Evolutionary conservation across 192 early-diverging fungal genomes (phyloP), one percentile per base, ranked within the genome.

Genomic region (Helicostylum pulchrum): DNA sequence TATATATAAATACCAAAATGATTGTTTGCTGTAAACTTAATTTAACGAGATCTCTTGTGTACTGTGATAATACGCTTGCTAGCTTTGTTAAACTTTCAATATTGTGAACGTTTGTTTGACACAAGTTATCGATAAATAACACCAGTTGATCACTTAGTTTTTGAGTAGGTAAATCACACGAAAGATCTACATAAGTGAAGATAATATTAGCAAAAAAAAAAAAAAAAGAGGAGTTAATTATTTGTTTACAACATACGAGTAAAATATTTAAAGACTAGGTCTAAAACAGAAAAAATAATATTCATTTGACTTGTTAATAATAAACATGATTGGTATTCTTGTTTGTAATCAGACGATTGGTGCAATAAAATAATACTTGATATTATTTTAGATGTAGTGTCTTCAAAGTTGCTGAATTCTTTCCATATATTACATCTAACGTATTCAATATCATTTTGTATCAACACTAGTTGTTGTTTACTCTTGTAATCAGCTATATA

Each of bases 21-120:
- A 59, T 23, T 43, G 57, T 42, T 45, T 59, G 57, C 26, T 59
- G 57, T 14, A 59, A n/a, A 44, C 57, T 42, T 23, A 45, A 26
- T 59, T 42, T 59, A 36, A 59, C 57, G 15, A 59, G 57, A 44
- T 59, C 57, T 43, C 43, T 43, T 43, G 36, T 43, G 20, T 59
- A 44, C 45, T 42, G 57, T 17, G 43, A 15, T 59, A 59, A 23
- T 23, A 20, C 19, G 23, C n/a, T 10, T 6, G 57, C 57, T 7
- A 59, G 12, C 0, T 26, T 59, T 23, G 17, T 44, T 14, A 44
- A 2, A 5, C 26, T 6, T 15, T 44, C 19, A 3, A 6, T 45
- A 21, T 20, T 3, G 12, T 59, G 19, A 12, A 11, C 23, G 21
- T 20, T 20, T 2, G 19, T 21, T 12, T 52, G 9, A 26, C 17